Evolutionary conservation across 257 asterid species (phyloP), one percentile per base, ranked within the genome.

Genomic region (Ocimum tenuiflorum): DNA sequence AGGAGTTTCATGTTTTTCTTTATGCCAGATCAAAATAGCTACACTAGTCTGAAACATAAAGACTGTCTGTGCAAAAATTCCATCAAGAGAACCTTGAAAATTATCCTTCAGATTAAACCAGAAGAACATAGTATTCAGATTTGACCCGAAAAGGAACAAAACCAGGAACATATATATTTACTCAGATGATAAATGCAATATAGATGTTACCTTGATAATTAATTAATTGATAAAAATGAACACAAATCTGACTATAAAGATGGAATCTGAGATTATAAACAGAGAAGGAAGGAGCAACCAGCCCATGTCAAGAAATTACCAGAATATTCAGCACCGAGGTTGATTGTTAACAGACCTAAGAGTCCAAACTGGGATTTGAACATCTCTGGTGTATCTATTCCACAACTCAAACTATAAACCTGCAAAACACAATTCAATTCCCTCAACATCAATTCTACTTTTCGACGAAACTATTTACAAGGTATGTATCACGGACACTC

Each of bases 361-460:
- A n/a, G 54, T 71, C 67, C 67, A 31, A 53, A 63, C 65, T 43
- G 51, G 17, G 64, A 55, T 50, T 51, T 50, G 64, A 29, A 67
- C 11, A 69, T 71, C 79, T 15, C 60, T 46, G 43, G 56, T 24
- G 56, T 58, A 68, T 70, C 71, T 62, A 72, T 27, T 63, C 72
- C 79, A 70, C 77, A 50, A 65, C 39, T 66, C 65, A 17, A 27
- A 73, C 45, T 36, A 69, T 63, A 69, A 52, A 79, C 85, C 95
- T 84, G 89, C 78, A 9, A 22, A 60, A 59, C 67, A 68, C 22
- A 24, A 68, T 22, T 54, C n/a, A 9, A 15, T 43, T n/a, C 51
- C 31, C n/a, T 19, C 23, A 58, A 70, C 79, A 69, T 48, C 75
- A 49, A 58, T 63, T 13, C 27, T 5, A 15, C 36, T n/a, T 59